Conservation (phyloP, 345 rosid species). For the Salix suchowensis region DNA sequence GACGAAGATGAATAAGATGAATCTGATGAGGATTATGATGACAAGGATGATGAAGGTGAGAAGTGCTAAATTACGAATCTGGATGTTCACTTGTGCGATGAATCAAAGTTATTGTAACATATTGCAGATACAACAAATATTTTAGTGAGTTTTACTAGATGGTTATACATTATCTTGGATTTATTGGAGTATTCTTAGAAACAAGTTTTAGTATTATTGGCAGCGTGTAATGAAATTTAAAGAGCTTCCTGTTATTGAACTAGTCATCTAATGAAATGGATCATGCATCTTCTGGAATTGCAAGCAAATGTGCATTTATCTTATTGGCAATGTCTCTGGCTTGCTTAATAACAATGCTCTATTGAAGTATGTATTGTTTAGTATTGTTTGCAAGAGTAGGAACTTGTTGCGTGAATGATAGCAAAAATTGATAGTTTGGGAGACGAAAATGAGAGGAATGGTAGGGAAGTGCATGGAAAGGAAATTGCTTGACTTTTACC, state of each 20-base stretch:
- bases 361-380: too few species aligned
- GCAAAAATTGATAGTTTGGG: conserved; percentile 40
- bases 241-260: neutral
- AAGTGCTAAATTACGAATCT: neutral
- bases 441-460: conserved; percentile 48
- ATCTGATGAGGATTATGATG: conserved; percentile 40
- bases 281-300: neutral
- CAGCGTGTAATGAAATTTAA: too few species aligned
- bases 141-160: neutral
- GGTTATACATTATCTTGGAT: neutral
- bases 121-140: neutral
- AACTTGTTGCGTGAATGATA: too few species aligned
- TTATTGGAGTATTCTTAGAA: neutral
- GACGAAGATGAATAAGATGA: conserved; percentile 45
- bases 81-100: neutral
- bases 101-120: neutral
- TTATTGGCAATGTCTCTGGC: too few species aligned
- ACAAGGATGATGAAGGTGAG: conserved; percentile 29
- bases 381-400: too few species aligned
- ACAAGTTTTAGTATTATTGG: neutral
- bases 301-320: neutral
- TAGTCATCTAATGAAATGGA: neutral
- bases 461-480: conserved; percentile 19
- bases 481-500: too few species aligned
- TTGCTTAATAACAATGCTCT: too few species aligned